phyloP scores from a whole-genome alignment of 805 yeast species.

The Clavispora carvajalis region DNA sequence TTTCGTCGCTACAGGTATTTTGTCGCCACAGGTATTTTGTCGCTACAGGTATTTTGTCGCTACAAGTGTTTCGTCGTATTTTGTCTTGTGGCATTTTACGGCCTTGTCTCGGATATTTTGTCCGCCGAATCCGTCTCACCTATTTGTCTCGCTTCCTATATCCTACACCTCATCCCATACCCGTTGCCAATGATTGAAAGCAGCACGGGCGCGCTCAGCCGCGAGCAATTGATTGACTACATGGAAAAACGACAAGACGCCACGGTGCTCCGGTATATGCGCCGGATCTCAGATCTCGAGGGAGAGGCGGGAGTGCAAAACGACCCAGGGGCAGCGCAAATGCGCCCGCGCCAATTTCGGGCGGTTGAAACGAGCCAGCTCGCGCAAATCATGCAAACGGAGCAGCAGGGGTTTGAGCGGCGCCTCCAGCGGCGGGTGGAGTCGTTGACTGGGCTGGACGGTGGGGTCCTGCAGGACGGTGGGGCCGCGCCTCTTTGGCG shows the following conservation, averaged over 20 bases:
- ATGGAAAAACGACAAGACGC: constrained; percentile 78
- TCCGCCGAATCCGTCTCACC: background rate
- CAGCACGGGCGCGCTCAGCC: constrained; percentile 2
- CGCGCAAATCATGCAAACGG: constrained; percentile 7
- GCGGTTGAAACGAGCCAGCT: constrained; percentile 4
- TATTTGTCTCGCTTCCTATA: background rate
- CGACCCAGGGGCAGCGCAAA: background rate
- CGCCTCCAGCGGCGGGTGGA: constrained; percentile 6
- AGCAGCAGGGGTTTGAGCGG: constrained; percentile 5
- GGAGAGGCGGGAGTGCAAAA: constrained; percentile 37
- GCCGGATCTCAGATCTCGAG: constrained; percentile 50
- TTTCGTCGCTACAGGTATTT: too few relatives aligned
- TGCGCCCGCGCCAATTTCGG: background rate
- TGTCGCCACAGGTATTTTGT: too few relatives aligned
- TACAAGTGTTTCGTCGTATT: too few relatives aligned
- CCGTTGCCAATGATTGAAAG: background rate
- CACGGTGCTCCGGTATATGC: constrained; percentile 60
- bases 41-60: too few relatives aligned
- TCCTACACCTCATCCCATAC: too few relatives aligned
- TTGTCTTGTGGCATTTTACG: too few relatives aligned
- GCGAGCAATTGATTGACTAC: constrained; percentile 47
- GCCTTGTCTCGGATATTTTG: too few relatives aligned
- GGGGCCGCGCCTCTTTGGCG: background rate
- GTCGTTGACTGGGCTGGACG: background rate
- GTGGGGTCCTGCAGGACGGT: background rate